Percentiles rank a stretch among this genome's conserved stretches.
Conservation (phyloP, 2,329 filamentous ascomycete species). For the Fusarium poae region DNA sequence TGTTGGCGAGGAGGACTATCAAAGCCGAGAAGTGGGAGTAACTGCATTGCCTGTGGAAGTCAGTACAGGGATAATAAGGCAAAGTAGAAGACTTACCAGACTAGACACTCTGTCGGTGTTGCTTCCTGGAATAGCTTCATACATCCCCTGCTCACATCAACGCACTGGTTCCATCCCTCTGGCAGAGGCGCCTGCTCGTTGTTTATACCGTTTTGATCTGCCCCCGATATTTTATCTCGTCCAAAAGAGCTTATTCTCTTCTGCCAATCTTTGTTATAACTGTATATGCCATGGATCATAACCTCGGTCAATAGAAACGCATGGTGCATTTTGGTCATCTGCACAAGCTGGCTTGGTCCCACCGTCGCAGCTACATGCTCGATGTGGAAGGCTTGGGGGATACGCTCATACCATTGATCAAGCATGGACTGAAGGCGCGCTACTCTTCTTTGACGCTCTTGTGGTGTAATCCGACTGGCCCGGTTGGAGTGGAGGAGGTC, state of each 20-base stretch:
- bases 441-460: constrained; percentile 51
- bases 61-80: background rate
- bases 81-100: constrained; percentile 47
- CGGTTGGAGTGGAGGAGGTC: constrained; percentile 56
- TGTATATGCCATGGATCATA: constrained; percentile 57
- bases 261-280: constrained; percentile 56
- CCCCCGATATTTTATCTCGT: constrained; percentile 39
- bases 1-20: constrained; percentile 54
- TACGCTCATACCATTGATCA: constrained; percentile 54
- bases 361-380: constrained; percentile 52
- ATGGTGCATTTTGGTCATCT: constrained; percentile 56
- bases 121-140: constrained; percentile 51
- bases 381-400: constrained; percentile 53
- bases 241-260: constrained; percentile 50
- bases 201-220: constrained; percentile 27
- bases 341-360: constrained; percentile 48
- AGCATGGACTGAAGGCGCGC: constrained; percentile 51
- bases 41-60: constrained; percentile 45
- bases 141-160: constrained; percentile 53
- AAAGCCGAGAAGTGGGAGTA: constrained; percentile 53
- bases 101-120: constrained; percentile 50
- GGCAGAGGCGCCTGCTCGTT: constrained; percentile 37
- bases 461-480: constrained; percentile 45
- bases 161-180: constrained; percentile 52
- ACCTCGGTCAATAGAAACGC: constrained; percentile 54